These are phyloP conservation scores for Aspergillus ustus DNA, from an alignment of 2,329 filamentous ascomycete genomes.

Conservation along the genomic window DNA sequence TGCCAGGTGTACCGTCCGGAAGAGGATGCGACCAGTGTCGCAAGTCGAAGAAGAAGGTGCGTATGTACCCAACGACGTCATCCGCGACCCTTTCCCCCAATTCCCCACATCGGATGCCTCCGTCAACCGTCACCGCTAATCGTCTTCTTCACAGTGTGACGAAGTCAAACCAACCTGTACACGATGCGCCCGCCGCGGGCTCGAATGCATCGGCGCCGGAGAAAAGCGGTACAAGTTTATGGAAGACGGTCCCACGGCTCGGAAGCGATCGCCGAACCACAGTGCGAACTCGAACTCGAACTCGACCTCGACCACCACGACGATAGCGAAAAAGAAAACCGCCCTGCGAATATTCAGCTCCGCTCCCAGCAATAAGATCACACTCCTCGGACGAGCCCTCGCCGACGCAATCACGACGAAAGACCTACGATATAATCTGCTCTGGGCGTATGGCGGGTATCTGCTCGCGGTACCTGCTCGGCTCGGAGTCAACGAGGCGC, in stretches of 20 bases:
- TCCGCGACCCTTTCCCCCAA: too few species aligned
- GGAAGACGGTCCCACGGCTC: slow-evolving; percentile 31
- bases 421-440: slow-evolving; percentile 54
- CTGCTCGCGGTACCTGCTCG: slow-evolving; percentile 52
- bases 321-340: neutral
- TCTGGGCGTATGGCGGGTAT: slow-evolving; percentile 53
- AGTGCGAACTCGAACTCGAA: neutral
- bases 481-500: slow-evolving; percentile 51
- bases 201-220: slow-evolving; percentile 53
- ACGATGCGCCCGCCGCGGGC: slow-evolving; percentile 52
- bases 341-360: neutral
- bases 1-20: slow-evolving; percentile 59
- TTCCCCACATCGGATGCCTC: neutral
- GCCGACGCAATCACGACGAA: slow-evolving; percentile 40
- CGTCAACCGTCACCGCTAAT: neutral
- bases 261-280: neutral
- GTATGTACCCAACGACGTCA: slow-evolving; percentile 10
- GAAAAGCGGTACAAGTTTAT: slow-evolving; percentile 57
- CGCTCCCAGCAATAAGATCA: slow-evolving; percentile 39
- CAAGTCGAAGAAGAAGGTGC: slow-evolving; percentile 60
- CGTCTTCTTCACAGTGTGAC: slow-evolving; percentile 48
- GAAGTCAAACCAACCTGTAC: slow-evolving; percentile 50
- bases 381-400: slow-evolving; percentile 37
- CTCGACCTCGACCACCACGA: neutral
- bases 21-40: slow-evolving; percentile 58